Base-by-base conservation (phyloP, 768 basidiomycete species). In the Lactarius indigo region DNA sequence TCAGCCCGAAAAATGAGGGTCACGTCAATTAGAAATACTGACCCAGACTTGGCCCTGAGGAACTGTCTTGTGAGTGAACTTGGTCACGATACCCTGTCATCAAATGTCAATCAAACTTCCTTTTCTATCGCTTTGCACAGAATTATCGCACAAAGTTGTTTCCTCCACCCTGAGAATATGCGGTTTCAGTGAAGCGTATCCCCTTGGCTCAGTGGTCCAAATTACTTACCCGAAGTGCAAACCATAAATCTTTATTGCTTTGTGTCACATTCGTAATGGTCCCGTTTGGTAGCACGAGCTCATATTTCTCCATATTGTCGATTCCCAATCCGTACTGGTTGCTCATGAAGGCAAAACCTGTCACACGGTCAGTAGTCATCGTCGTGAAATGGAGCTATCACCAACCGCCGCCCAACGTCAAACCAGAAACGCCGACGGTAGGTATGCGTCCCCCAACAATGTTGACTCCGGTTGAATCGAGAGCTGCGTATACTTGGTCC, bases 201-300 rank as follows among this genome's bases (percentile, higher is more conserved):
- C 12, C 8, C 4, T 2, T 35, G 30, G 1, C 31, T 31, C 31
- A 31, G 31, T 3, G 18, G 15, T 18, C n/a, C 12, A 33, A 42
- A 1, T 10, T 18, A 42, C 68, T 52, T 33, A 66, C 68, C 33
- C 68, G 50, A 20, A 69, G 33, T 20, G 47, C 68, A 35, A 50
- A 50, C 47, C 47, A 50, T 4, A 17, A 28, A 26, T 50, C 50
- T 50, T 6, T 3, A 23, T 18, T 10, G 23, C 8, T 17, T 26
- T 3, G 17, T 35, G 39, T 12, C 63, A 26, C 28, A 64, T 23
- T 50, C 26, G 47, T 65, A 17, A 66, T 62, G 56, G 65, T 69
- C 33, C 79, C 79, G 56, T 72, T 70, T 12, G 77, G 76, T 2
- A 74, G 57, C 13, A 76, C 75, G 12, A 78, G 64, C 59, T 75